Base-by-base conservation (phyloP, 169 alveolate genomes). In the Perkinsus marinus region DNA sequence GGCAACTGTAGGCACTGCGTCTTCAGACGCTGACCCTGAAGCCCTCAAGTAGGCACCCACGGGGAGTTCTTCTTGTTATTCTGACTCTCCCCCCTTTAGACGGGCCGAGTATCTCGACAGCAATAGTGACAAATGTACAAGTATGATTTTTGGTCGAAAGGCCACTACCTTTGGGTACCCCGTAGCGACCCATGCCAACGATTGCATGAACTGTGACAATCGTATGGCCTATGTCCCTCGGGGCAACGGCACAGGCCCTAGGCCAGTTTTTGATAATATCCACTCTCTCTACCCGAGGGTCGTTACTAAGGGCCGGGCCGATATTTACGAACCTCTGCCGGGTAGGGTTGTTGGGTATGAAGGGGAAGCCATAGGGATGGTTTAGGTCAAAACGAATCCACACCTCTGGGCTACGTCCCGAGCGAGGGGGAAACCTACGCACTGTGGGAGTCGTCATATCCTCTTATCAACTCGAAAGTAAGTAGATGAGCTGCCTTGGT, bases 191-290 rank as follows among this genome's bases (percentile, higher is more conserved):
- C 91, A 89, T 41, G 46, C 91, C 10, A 41, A 39, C 17, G 91
- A 89, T n/a, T 89, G 91, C 91, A 38, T 0, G 39, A 89, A n/a
- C 91, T 89, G 91, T 89, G 91, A 89, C 68, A 89, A 39, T 26
- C 46, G 91, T 6, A 41, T 89, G 91, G 46, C 91, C 41, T 89
- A 39, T 2, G 46, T 89, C 68, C 91, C 46, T 0, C 37, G 91
- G 68, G 16, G 36, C 57, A 89, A 39, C 37, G 68, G 38, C 47
- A 41, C 91, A 16, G 91, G n/a, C 34, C 91, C 91, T 22, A 41
- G 46, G 30, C 47, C 46, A 2, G 38, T 38, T 30, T 39, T 30
- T 26, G 79, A 57, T 57, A 57, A 57, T 26, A 57, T 57, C 34
- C 79, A 57, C 7, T 2, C 79, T 2, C 79, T 57, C 22, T 57